Conservation (phyloP, 2,329 filamentous ascomycete species). For the Monilinia aucupariae region DNA sequence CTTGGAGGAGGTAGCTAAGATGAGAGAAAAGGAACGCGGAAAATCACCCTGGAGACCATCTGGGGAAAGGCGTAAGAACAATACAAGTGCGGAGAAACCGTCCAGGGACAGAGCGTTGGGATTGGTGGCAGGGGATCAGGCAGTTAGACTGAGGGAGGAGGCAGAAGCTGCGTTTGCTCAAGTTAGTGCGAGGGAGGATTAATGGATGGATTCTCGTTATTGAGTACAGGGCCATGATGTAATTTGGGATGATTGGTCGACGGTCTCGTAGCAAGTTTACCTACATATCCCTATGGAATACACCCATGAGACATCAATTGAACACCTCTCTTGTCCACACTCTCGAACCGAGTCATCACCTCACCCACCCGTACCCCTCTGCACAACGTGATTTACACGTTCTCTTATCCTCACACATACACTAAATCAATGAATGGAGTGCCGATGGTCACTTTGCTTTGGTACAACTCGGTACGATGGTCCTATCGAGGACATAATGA, state of each 20-base stretch:
- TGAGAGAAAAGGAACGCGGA: background rate
- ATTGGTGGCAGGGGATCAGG: conserved; percentile 13
- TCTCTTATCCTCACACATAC: background rate
- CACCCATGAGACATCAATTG: background rate
- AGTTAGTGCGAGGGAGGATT: conserved; percentile 6
- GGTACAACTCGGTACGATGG: too few relatives aligned
- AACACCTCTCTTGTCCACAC: background rate
- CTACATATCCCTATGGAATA: conserved; percentile 2
- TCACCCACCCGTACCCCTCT: background rate
- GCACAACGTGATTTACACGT: background rate
- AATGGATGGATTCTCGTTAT: background rate
- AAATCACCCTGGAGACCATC: conserved; percentile 1
- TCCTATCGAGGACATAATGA: too few relatives aligned
- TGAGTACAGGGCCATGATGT: background rate
- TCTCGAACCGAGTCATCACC: background rate
- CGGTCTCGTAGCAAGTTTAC: background rate
- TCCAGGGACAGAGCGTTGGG: conserved; percentile 11
- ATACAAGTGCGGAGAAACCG: background rate
- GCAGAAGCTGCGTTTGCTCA: conserved; percentile 10
- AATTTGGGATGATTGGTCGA: background rate
- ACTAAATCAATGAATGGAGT: too few relatives aligned
- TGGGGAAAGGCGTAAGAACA: background rate
- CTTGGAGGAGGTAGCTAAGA: background rate
- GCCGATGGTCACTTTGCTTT: too few relatives aligned
- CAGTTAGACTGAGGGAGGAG: conserved; percentile 10